Evolutionary conservation across 129 eudicot species (phyloP).

Genomic region (Centrapalus pauciflorus): DNA sequence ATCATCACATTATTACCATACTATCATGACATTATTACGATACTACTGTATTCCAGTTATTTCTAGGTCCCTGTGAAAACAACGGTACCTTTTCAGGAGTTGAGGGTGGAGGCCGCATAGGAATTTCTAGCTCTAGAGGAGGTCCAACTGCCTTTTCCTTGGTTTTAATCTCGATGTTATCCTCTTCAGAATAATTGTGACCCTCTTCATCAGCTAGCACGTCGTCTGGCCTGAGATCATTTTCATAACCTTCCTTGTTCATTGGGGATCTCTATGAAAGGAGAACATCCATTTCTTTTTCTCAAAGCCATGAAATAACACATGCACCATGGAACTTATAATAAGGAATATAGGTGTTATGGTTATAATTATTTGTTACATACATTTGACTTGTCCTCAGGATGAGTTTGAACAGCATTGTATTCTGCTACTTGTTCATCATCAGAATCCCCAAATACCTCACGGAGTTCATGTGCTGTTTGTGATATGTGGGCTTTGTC

Average conservation of each 20-base stretch:
- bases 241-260: slow-evolving; percentile 76
- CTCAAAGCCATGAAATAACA: no score
- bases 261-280: slow-evolving; percentile 67
- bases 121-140: slow-evolving; percentile 90
- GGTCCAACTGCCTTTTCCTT: slow-evolving; percentile 97
- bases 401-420: slow-evolving; percentile 55
- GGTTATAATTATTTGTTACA: slow-evolving; percentile 12
- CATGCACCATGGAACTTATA: no score
- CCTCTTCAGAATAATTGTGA: slow-evolving; percentile 87
- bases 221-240: slow-evolving; percentile 83
- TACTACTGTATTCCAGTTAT: no score
- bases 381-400: slow-evolving; percentile 68
- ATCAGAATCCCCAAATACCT: slow-evolving; percentile 98
- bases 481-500: slow-evolving; percentile 62
- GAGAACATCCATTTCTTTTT: slow-evolving; percentile 10
- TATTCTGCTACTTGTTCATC: slow-evolving; percentile 81
- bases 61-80: no score
- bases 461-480: slow-evolving; percentile 85
- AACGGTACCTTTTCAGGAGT: slow-evolving; percentile 59
- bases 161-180: slow-evolving; percentile 47
- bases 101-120: slow-evolving; percentile 86
- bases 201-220: slow-evolving; percentile 93
- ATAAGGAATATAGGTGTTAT: background rate
- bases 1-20: no score
- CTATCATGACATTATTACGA: no score